phyloP scores from a whole-genome alignment of 1,139 yeast genomes.

The Suhomyces terraborum region DNA sequence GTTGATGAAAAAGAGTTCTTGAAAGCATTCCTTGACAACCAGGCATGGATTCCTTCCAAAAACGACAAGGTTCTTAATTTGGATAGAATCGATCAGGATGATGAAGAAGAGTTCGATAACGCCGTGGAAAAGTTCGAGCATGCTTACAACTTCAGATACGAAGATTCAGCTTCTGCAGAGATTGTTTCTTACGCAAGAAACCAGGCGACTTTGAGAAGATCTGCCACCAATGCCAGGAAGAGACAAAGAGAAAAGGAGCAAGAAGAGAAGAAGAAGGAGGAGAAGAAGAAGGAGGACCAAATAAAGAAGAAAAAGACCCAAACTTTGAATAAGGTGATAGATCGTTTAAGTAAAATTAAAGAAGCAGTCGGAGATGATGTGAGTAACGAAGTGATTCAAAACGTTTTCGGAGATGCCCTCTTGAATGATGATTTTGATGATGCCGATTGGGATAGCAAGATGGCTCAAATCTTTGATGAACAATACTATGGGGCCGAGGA shows the following conservation, averaged over 20 bases:
- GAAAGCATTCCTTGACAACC: constrained; percentile 66
- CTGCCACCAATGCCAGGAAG: constrained; percentile 72
- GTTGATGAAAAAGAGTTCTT: constrained; percentile 67
- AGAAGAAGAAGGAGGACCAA: constrained; percentile 58
- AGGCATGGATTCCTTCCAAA: constrained; percentile 85
- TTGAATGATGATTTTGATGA: constrained; percentile 89
- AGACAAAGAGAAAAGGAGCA: constrained; percentile 75
- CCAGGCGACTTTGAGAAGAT: constrained; percentile 88
- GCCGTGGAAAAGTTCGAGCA: constrained; percentile 90
- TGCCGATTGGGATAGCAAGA: constrained; percentile 86
- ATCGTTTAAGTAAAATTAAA: constrained; percentile 72
- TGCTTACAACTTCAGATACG: constrained; percentile 93
- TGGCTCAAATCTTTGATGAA: constrained; percentile 84
- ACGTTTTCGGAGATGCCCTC: constrained; percentile 70
- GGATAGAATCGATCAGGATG: constrained; percentile 60
- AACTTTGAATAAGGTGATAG: constrained; percentile 76
- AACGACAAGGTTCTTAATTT: constrained; percentile 57
- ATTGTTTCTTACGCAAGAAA: constrained; percentile 96
- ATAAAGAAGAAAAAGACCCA: constrained; percentile 71
- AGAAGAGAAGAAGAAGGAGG: constrained; percentile 54
- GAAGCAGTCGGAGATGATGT: constrained; percentile 82
- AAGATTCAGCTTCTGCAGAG: constrained; percentile 88
- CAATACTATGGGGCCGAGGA: constrained; percentile 67
- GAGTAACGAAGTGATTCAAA: constrained; percentile 60
- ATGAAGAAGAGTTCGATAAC: constrained; percentile 86